Evolutionary conservation across 306 rosid species (phyloP), one percentile per base, ranked within the genome.

Genomic region (Dryas octopetala): DNA sequence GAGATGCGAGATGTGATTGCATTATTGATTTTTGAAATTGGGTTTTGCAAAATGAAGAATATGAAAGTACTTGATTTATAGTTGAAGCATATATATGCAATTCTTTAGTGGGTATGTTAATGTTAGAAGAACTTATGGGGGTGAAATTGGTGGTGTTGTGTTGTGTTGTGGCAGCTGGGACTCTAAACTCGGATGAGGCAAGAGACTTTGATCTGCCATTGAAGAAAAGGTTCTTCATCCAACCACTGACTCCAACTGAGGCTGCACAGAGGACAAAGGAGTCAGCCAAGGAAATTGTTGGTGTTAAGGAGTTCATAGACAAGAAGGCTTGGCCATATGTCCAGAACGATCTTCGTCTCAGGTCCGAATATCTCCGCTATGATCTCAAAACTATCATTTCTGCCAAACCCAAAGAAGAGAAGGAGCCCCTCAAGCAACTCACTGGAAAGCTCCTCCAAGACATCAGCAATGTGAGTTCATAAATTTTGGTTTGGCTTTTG

Each of bases 261-360:
- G 99, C 99, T 2, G 97, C 88, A 23, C 66, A 64, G 77, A 88
- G 99, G 85, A 91, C 91, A 5, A 96, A 96, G 83, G 99, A 88
- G 44, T 90, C 99, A 43, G 99, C 99, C 70, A 90, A 92, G 80
- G 98, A 90, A 0, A 96, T 96, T 64, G 68, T 96, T 47, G 84
- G 63, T 64, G 98, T 91, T 23, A 96, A 96, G 91, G 70, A 68
- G 17, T 78, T 86, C 4, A 96, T 96, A 11, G 93, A 92, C 47
- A 91, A 92, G 87, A 96, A 96, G 86, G 98, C 97, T 6, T 96
- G 99, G 99, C 97, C 99, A 5, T 92, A 49, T 58, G 97, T 96
- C 70, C 92, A 91, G 84, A 93, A 85, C 53, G 99, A 96, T 71
- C 90, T 96, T 58, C 96, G 99, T 57, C 88, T 89, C 70, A 83